A percentile compares a stretch with the other conserved stretches of the same genome.
Conservation (phyloP, 208 protist species). For the Leishmania martiniquensis region DNA sequence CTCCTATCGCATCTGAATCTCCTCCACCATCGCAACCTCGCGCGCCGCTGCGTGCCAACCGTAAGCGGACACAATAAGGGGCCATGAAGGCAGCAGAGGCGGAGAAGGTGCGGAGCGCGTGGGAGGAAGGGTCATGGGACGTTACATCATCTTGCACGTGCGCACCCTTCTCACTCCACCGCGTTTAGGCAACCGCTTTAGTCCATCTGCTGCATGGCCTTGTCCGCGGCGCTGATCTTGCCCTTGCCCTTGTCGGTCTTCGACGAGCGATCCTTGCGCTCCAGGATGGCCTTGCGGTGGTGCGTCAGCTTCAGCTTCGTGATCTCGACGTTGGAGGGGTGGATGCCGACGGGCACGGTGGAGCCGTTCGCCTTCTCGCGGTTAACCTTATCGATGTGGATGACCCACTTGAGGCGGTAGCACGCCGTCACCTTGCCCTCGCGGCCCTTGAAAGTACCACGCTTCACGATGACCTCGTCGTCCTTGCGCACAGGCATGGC, state of each 20-base stretch:
- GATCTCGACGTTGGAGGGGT: conserved; percentile 99
- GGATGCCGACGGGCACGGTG: conserved; percentile 95
- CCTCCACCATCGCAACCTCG: background rate
- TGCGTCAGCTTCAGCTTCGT: conserved; percentile 99
- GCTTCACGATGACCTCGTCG: conserved; percentile 98
- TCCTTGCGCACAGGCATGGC: conserved; percentile 99
- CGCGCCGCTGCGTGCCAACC: background rate
- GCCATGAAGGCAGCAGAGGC: background rate
- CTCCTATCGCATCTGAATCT: background rate
- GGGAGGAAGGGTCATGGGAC: background rate
- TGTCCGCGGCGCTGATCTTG: conserved; percentile 91
- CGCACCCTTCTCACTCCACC: background rate
- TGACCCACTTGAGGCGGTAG: conserved; percentile 99
- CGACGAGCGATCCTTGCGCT: conserved; percentile 91
- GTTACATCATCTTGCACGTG: background rate
- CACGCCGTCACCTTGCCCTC: conserved; percentile 97
- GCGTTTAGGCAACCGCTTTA: conserved; percentile 35
- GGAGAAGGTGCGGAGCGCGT: background rate
- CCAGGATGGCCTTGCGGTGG: conserved; percentile 98
- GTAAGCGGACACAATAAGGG: background rate
- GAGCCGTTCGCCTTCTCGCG: conserved; percentile 97
- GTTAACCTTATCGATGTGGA: conserved; percentile 99
- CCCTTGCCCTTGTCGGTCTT: conserved; percentile 93
- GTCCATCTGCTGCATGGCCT: conserved; percentile 95
- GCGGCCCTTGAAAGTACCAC: conserved; percentile 96